phyloP scores from a whole-genome alignment of 306 rosid genomes.

The Astragalus glycyphyllos region DNA sequence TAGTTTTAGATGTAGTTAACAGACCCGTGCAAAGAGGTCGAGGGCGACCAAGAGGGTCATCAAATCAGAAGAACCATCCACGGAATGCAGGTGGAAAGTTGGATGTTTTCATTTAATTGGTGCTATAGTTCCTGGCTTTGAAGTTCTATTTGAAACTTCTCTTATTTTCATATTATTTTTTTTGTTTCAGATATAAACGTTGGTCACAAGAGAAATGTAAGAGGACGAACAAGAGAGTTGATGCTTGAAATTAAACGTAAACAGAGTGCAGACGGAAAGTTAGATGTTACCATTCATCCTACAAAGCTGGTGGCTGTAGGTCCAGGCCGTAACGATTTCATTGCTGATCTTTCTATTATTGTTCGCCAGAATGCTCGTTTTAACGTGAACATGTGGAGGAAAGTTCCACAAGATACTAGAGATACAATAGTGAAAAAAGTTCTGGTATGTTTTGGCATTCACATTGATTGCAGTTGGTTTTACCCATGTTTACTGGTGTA shows the following conservation, averaged over 20 bases:
- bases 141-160: constrained; percentile 22
- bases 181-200: constrained; percentile 35
- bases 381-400: constrained; percentile 46
- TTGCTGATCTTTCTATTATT: constrained; percentile 51
- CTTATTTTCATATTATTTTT: neutral
- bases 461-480: constrained; percentile 12
- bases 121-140: constrained; percentile 30
- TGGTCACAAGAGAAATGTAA: constrained; percentile 36
- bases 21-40: constrained; percentile 27
- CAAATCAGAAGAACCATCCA: constrained; percentile 13
- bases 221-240: constrained; percentile 48
- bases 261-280: constrained; percentile 52
- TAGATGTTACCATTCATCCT: constrained; percentile 55
- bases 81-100: constrained; percentile 41
- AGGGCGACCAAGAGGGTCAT: constrained; percentile 33
- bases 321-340: constrained; percentile 55
- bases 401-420: constrained; percentile 42
- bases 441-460: constrained; percentile 43
- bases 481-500: constrained; percentile 20
- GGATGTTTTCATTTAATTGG: constrained; percentile 29
- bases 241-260: constrained; percentile 45
- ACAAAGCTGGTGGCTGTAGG: constrained; percentile 51
- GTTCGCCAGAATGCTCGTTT: constrained; percentile 49
- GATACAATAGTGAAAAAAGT: constrained; percentile 45
- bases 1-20: constrained; percentile 11